phyloP scores from a whole-genome alignment of 2,329 filamentous ascomycete genomes.

The Sporothrix dimorphospora region DNA sequence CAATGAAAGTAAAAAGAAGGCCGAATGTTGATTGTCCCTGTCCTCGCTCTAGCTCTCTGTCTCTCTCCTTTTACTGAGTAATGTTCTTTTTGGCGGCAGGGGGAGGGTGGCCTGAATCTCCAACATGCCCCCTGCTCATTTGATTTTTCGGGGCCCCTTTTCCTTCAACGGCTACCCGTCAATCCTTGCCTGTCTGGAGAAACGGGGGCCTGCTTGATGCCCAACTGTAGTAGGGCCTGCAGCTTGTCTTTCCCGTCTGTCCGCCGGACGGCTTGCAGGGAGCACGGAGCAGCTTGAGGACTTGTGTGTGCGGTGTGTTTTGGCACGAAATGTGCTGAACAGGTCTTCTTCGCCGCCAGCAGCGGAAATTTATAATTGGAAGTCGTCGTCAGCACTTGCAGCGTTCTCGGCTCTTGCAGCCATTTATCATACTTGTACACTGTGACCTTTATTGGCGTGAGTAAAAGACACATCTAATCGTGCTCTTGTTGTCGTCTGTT shows the following conservation, averaged over 20 bases:
- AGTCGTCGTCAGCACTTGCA: background rate
- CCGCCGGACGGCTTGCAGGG: background rate
- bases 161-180: conserved; percentile 27
- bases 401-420: background rate
- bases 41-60: background rate
- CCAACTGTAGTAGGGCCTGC: background rate
- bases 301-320: background rate
- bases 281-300: background rate
- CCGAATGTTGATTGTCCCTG: background rate
- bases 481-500: background rate
- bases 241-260: background rate
- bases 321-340: background rate
- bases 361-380: background rate
- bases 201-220: background rate
- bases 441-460: background rate
- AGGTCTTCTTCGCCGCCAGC: background rate
- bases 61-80: background rate
- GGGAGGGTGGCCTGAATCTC: background rate
- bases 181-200: conserved; percentile 27
- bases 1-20: background rate
- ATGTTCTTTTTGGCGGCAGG: background rate
- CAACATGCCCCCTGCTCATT: background rate
- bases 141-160: background rate
- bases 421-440: background rate
- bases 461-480: background rate